A percentile compares a stretch with the other conserved stretches of the same genome.
Evolutionary conservation across 495 filamentous ascomycete species (phyloP).

Genomic region (Trichoderma virens): DNA sequence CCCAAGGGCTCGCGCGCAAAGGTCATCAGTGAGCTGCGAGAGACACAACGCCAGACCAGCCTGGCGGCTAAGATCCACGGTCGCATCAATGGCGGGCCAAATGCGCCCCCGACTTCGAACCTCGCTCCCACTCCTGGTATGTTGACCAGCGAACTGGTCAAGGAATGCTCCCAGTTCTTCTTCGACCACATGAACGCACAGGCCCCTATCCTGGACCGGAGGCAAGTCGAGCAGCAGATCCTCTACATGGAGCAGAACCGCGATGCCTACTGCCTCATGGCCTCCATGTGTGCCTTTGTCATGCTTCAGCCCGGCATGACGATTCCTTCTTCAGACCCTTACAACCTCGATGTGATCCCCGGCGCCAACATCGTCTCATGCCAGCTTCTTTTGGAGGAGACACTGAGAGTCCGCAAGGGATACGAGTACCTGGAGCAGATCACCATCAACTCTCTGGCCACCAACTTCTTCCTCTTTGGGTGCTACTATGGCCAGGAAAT

Average conservation of each 20-base stretch:
- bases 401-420: constrained; percentile 64
- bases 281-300: constrained; percentile 73
- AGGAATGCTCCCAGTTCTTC: constrained; percentile 71
- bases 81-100: constrained; percentile 35
- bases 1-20: constrained; percentile 77
- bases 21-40: constrained; percentile 68
- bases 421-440: constrained; percentile 65
- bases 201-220: constrained; percentile 70
- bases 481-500: constrained; percentile 65
- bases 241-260: constrained; percentile 56
- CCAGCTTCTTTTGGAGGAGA: constrained; percentile 66
- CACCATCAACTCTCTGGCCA: constrained; percentile 60
- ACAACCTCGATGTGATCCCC: constrained; percentile 43
- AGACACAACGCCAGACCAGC: constrained; percentile 55
- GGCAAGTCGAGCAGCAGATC: constrained; percentile 56
- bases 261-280: constrained; percentile 72
- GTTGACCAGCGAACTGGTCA: constrained; percentile 52
- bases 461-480: constrained; percentile 74
- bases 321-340: constrained; percentile 45
- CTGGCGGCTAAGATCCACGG: constrained; percentile 42
- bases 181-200: constrained; percentile 77
- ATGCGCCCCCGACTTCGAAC: constrained; percentile 35
- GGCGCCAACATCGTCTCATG: constrained; percentile 47
- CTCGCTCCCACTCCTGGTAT: constrained; percentile 47
- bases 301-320: constrained; percentile 77